Base-by-base conservation (phyloP, 1,139 yeast species). In the Pichia sp. region DNA sequence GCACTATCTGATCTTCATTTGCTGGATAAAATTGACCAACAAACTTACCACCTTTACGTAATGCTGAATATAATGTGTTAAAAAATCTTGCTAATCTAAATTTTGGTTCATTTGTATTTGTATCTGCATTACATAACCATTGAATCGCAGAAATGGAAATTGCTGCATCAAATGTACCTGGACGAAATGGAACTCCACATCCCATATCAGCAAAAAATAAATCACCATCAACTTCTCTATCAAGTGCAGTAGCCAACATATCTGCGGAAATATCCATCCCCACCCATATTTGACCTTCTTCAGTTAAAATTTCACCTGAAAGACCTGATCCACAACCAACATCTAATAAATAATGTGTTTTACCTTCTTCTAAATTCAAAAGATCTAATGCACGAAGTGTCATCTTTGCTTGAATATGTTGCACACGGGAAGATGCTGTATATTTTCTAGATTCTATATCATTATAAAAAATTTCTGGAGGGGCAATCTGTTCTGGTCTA, bases 311-410 rank as follows among this genome's bases (percentile, higher is more conserved):
- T 62, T 92, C 97, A 3, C 98, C 98, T 31, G 95, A 83, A 30
- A 92, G 73, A 0, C 99, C 98, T 0, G 97, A 87, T 8, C 99
- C 99, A 70, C 98, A 90, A 16, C 99, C 99, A 39, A 92, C 74
- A 73, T 92, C 99, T 29, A 92, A 76, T 11, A 92, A 63, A 57
- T 82, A 83, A 50, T 82, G 85, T 45, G 87, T 84, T 35, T 71
- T 67, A 4, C 47, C 55, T 1, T 79, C 76, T 16, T 78, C 76
- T 41, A 92, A 67, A 62, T 89, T 87, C 49, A 92, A 69, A 35
- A 94, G 71, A 57, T 92, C 98, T 45, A 92, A 69, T 0, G 98
- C 96, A 57, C 98, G 74, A 42, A 90, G 73, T 0, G 98, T 89
- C 99, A 92, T 92, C 61, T 87, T 85, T 2, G 97, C 97, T 65